These are phyloP conservation scores for Stropharia rugosoannulata DNA, from an alignment of 768 basidiomycete genomes.

Conservation along the genomic window DNA sequence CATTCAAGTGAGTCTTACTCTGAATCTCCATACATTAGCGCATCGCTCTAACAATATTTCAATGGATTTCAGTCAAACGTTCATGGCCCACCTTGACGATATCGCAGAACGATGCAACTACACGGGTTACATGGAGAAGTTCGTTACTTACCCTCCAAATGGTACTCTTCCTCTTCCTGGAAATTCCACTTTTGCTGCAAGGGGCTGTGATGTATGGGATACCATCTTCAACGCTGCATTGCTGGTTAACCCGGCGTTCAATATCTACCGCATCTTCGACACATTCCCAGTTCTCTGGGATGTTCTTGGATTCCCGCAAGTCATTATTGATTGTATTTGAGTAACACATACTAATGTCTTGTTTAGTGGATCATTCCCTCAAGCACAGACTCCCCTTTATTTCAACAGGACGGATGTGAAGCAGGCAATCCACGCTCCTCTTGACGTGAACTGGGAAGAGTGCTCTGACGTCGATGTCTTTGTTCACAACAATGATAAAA, in stretches of 20 bases:
- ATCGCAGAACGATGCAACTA: slow-evolving; percentile 60
- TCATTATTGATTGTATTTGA: neutral
- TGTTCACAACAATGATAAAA: slow-evolving; percentile 52
- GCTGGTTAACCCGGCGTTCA: slow-evolving; percentile 69
- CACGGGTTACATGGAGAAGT: slow-evolving; percentile 56
- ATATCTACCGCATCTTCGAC: slow-evolving; percentile 78
- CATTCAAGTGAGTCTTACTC: slow-evolving; percentile 56
- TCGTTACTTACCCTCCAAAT: slow-evolving; percentile 68
- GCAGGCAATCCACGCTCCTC: slow-evolving; percentile 67
- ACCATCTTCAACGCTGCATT: slow-evolving; percentile 62
- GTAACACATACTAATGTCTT: neutral
- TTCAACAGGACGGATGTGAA: slow-evolving; percentile 72
- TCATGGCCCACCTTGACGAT: slow-evolving; percentile 56
- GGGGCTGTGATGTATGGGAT: slow-evolving; percentile 69
- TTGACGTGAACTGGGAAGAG: slow-evolving; percentile 57
- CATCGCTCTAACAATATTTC: neutral
- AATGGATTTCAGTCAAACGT: slow-evolving; percentile 48
- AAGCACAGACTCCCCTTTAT: slow-evolving; percentile 64
- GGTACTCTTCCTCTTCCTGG: slow-evolving; percentile 69
- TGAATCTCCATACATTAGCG: neutral
- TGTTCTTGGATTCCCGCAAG: slow-evolving; percentile 79
- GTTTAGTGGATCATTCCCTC: slow-evolving; percentile 51
- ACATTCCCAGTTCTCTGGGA: slow-evolving; percentile 77
- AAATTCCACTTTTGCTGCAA: slow-evolving; percentile 40
- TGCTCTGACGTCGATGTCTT: slow-evolving; percentile 65